Evolutionary conservation across 1,139 yeast genomes (phyloP), one percentile per base, ranked within the genome.

Genomic region (Geotrichum armillariae): DNA sequence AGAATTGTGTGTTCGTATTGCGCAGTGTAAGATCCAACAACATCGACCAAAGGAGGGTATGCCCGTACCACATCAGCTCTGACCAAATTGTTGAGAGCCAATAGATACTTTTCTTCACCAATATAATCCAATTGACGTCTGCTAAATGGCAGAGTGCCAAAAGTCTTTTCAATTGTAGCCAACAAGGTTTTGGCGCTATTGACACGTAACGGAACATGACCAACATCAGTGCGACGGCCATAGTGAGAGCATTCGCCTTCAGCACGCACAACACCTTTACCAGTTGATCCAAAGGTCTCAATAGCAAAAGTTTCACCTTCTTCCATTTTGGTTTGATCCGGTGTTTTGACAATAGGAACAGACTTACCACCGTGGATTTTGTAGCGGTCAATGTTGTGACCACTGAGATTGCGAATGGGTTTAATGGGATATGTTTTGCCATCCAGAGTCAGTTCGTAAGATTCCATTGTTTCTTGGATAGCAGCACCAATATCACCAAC

Each of bases 221-320:
- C 73, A 64, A 69, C 75, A 47, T 77, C 83, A 23, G 69, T 67
- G 60, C 76, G 78, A 61, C 80, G 72, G 33, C 95, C 91, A 66
- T 93, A 93, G 71, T 93, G 99, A 7, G 97, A 89, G 62, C 91
- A 85, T 68, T 93, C 99, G 43, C 98, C 99, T 56, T 83, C 85
- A 17, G 82, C 75, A 47, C 83, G 73, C 31, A 93, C 98, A 61
- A 83, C 84, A 25, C 98, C 99, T 56, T 85, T 80, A 56, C 99
- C 99, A 1, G 99, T 93, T 40, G 96, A 81, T 5, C 99, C 99
- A 63, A 93, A 93, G 2, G 99, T 93, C 70, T 93, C 99, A 63
- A 93, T 91, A 51, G 99, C 99, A 75, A 89, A 93, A 2, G 90
- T 85, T 67, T 93, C 99, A 55, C 97, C 97, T 72, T 93, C 99